These are phyloP conservation scores for Penicillium coffeae DNA, from an alignment of 495 filamentous ascomycete species.

Conservation along the genomic window DNA sequence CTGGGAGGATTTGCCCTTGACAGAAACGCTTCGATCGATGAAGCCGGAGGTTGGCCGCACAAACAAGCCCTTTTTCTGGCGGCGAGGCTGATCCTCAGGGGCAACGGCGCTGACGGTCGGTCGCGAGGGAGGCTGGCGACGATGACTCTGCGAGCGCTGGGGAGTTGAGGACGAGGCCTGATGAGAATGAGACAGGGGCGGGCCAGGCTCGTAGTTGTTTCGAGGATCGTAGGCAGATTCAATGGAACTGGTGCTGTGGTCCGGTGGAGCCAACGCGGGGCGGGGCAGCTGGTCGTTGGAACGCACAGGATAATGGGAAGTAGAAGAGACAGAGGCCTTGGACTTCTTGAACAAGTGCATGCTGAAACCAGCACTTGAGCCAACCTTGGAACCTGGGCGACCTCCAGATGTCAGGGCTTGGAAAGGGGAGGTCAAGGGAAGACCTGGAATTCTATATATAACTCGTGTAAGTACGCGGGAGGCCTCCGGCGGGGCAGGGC, in stretches of 20 bases:
- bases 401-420: neutral
- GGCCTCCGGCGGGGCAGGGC: too few relatives aligned
- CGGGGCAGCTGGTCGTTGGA: slow-evolving; percentile 32
- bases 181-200: slow-evolving; percentile 17
- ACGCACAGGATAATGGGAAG: slow-evolving; percentile 23
- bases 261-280: slow-evolving; percentile 21
- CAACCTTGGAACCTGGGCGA: slow-evolving; percentile 2
- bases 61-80: slow-evolving; percentile 12
- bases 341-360: slow-evolving; percentile 34
- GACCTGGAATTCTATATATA: too few relatives aligned
- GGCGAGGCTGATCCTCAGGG: slow-evolving; percentile 20
- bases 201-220: slow-evolving; percentile 1
- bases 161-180: neutral
- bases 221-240: slow-evolving; percentile 14
- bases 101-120: slow-evolving; percentile 21
- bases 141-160: slow-evolving; percentile 28
- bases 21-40: slow-evolving; percentile 19
- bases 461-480: too few relatives aligned
- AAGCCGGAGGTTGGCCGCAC: slow-evolving; percentile 19
- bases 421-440: slow-evolving; percentile 2
- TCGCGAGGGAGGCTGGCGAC: slow-evolving; percentile 11
- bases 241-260: slow-evolving; percentile 20
- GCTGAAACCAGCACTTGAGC: too few relatives aligned
- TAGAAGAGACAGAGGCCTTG: slow-evolving; percentile 19
- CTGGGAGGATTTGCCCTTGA: slow-evolving; percentile 23